Evolutionary conservation across 2,329 filamentous ascomycete species (phyloP).

Genomic region (Colletotrichum orbiculare): DNA sequence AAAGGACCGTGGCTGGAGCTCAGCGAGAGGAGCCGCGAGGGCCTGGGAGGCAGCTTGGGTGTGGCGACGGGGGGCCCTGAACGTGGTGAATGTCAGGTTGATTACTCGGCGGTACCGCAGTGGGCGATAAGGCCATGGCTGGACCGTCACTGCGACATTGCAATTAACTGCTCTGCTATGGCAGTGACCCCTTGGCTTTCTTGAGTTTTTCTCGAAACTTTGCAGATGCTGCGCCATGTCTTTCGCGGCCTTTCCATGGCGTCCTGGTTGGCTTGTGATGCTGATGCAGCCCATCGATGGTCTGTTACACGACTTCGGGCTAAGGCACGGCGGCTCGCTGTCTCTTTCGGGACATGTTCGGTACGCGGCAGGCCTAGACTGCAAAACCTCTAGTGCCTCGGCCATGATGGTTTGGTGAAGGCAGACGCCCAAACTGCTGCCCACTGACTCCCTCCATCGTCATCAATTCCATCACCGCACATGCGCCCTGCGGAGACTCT

Average conservation of each 20-base stretch:
- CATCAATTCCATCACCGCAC: constrained; percentile 18
- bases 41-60: background rate
- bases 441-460: constrained; percentile 10
- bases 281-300: too few species aligned
- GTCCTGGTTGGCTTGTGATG: too few species aligned
- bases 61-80: constrained; percentile 26
- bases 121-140: constrained; percentile 25
- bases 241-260: too few species aligned
- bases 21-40: background rate
- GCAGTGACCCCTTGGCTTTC: background rate
- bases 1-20: constrained; percentile 2
- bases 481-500: constrained; percentile 5
- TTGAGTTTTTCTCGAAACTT: background rate
- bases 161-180: constrained; percentile 10
- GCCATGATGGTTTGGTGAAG: background rate
- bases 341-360: constrained; percentile 5
- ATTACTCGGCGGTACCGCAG: constrained; percentile 18
- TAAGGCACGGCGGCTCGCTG: constrained; percentile 13
- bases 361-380: constrained; percentile 21
- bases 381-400: constrained; percentile 20
- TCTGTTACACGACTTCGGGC: background rate
- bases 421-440: background rate
- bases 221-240: background rate
- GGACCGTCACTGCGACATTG: constrained; percentile 18
- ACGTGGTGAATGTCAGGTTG: constrained; percentile 10